Base-by-base conservation (phyloP, 2,329 filamentous ascomycete genomes). In the Fusarium lateritium region DNA sequence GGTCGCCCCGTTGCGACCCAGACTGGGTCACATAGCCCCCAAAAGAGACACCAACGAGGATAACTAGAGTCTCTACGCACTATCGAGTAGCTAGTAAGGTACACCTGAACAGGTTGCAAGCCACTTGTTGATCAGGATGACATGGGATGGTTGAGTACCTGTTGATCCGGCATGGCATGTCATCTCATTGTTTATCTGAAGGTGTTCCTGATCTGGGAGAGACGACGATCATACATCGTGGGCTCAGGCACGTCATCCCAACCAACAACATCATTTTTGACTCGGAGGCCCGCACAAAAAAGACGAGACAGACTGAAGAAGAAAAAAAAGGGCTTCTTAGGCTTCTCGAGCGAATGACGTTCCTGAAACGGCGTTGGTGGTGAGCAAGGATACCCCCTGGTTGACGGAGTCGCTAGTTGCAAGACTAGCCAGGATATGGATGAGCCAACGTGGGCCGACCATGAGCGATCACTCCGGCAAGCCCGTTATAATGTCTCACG, bases 401-500 rank as follows among this genome's bases (percentile, higher is more conserved):
- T 44, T 33, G 51, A 62, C 39, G 57, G 52, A 62, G 56, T 49
- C 38, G 63, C 70, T 70, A 74, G 66, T 55, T 15, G 54, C 28
- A 45, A 57, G 46, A 58, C 72, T 74, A 74, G 66, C 56, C 52
- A 73, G 72, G 72, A 70, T 61, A 61, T 62, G 57, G 61, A 57
- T 53, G 28, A 57, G 46, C 57, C 57, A 69, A 61, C 70, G 56
- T 74, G 72, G 72, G 70, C 52, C 70, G 62, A 73, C 63, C 52
- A 61, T 62, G 61, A 67, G 72, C 66, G 66, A 72, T 69, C 65
- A 66, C 67, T 74, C 72, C 72, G 72, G 72, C 72, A 74, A 74
- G 72, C 72, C 72, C 72, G 72, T 74, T 74, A 57, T 69, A 74
- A 74, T 74, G 72, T 74, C 72, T 74, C 72, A 70, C 51, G 57